Evolutionary conservation across 179 eudicot species (phyloP).

Genomic region (Monotropa hypopitys): DNA sequence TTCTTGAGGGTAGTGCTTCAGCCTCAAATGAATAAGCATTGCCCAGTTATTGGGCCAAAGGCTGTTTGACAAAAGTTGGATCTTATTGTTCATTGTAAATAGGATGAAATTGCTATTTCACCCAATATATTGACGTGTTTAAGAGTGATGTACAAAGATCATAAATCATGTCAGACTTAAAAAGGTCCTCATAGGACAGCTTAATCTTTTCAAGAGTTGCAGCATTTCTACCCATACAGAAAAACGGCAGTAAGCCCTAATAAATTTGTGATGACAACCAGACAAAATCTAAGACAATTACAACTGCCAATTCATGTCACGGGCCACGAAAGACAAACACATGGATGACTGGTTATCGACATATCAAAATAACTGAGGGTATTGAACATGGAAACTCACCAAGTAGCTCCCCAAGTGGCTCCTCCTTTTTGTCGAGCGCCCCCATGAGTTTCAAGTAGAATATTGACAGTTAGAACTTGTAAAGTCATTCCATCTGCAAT

Average conservation of each 20-base stretch:
- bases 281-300: background rate
- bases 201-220: background rate
- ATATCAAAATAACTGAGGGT: background rate
- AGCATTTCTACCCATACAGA: background rate
- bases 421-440: constrained; percentile 61
- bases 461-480: constrained; percentile 78
- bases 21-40: background rate
- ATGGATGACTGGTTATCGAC: background rate
- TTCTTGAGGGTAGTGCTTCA: background rate
- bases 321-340: background rate
- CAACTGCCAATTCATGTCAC: background rate
- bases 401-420: constrained; percentile 90
- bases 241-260: background rate
- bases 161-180: background rate
- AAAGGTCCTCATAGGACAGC: background rate
- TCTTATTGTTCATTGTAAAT: background rate
- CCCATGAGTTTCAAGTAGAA: constrained; percentile 90
- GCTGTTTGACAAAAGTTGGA: background rate
- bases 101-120: background rate
- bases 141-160: background rate
- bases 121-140: background rate
- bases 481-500: constrained; percentile 99
- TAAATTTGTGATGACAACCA: background rate
- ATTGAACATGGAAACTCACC: constrained; percentile 31
- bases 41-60: background rate